These are phyloP conservation scores for Euphorbia peplus DNA, from an alignment of 345 rosid species.

Conservation along the genomic window DNA sequence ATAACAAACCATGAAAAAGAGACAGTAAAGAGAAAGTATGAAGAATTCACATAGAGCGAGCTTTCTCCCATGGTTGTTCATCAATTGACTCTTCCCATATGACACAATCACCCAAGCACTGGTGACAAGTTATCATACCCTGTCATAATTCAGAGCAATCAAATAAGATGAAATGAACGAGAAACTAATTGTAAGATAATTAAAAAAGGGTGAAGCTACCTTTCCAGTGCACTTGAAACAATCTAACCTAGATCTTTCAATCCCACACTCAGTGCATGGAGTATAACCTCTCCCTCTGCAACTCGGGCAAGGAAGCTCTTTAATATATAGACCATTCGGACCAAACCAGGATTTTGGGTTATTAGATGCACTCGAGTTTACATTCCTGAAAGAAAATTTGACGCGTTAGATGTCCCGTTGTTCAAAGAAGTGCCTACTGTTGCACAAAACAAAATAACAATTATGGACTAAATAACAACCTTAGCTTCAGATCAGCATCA, in stretches of 20 bases:
- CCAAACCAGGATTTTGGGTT: slow-evolving; percentile 93
- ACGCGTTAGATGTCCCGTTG: neutral
- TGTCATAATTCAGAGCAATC: slow-evolving; percentile 20
- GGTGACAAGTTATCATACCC: slow-evolving; percentile 80
- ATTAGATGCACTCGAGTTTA: slow-evolving; percentile 35
- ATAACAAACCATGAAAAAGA: neutral
- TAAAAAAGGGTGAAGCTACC: slow-evolving; percentile 33
- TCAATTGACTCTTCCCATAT: slow-evolving; percentile 95
- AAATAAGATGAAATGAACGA: neutral
- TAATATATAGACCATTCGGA: slow-evolving; percentile 85
- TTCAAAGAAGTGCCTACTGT: neutral
- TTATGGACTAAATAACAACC: slow-evolving; percentile 27
- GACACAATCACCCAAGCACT: slow-evolving; percentile 85
- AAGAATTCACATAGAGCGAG: slow-evolving; percentile 63
- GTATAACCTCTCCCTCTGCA: slow-evolving; percentile 95
- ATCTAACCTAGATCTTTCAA: slow-evolving; percentile 64
- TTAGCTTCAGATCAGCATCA: slow-evolving; percentile 55
- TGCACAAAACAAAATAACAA: neutral
- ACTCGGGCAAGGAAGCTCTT: slow-evolving; percentile 92
- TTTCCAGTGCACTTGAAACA: slow-evolving; percentile 79
- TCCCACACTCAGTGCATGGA: slow-evolving; percentile 79
- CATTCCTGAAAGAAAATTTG: slow-evolving; percentile 47
- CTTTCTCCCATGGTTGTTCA: slow-evolving; percentile 94
- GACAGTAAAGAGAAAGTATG: slow-evolving; percentile 1
- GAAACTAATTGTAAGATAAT: neutral